Percentiles rank a stretch among this genome's conserved stretches.
phyloP scores from a whole-genome alignment of 768 basidiomycete species.

The Gymnopilus junonius region DNA sequence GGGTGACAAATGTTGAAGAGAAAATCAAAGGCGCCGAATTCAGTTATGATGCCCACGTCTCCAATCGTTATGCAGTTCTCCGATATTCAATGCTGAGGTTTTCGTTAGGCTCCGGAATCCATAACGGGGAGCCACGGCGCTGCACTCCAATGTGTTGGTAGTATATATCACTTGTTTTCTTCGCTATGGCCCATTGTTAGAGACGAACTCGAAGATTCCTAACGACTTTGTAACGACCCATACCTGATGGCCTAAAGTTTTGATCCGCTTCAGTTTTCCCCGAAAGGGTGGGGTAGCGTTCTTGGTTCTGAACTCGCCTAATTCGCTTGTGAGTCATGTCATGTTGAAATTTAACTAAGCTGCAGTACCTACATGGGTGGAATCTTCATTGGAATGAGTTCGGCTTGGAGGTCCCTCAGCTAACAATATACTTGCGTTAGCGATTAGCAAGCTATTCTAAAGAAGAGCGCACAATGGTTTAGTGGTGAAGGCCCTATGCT shows the following conservation, averaged over 20 bases:
- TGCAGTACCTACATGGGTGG: no score
- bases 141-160: constrained; percentile 15
- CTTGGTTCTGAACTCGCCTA: not conserved
- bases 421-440: no score
- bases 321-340: not conserved
- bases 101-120: constrained; percentile 16
- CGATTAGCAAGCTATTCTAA: not conserved
- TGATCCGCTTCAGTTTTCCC: not conserved
- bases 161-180: constrained; percentile 17
- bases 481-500: not conserved
- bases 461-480: not conserved
- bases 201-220: not conserved
- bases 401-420: no score
- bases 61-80: constrained; percentile 15
- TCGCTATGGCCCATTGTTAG: not conserved
- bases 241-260: not conserved
- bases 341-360: no score
- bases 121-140: constrained; percentile 18
- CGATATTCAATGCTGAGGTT: constrained; percentile 12
- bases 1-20: constrained; percentile 21
- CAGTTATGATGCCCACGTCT: constrained; percentile 24
- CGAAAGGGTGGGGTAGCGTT: not conserved
- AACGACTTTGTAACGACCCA: no score
- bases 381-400: no score
- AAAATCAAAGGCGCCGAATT: constrained; percentile 20